Evolutionary conservation across 768 basidiomycete genomes (phyloP).

Genomic region (Podaxis sp.): DNA sequence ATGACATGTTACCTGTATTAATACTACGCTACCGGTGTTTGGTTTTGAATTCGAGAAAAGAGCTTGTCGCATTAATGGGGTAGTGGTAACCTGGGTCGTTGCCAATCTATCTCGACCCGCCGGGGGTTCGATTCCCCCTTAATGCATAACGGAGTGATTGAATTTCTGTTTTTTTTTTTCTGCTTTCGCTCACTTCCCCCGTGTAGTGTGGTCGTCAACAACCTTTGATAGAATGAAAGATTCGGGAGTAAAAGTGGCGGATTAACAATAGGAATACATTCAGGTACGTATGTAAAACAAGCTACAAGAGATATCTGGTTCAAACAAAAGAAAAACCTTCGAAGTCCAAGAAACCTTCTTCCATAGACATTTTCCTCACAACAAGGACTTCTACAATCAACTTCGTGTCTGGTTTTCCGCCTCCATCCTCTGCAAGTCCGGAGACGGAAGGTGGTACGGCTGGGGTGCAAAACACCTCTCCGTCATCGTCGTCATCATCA

Average conservation of each 20-base stretch:
- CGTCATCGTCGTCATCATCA: constrained; percentile 36
- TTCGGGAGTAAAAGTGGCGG: no score
- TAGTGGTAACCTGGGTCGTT: constrained; percentile 23
- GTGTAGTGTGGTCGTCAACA: neutral
- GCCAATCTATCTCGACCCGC: constrained; percentile 57
- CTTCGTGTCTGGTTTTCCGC: neutral
- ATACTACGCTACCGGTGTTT: neutral
- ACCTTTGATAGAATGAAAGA: no score
- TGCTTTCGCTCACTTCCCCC: neutral
- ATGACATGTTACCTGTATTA: neutral
- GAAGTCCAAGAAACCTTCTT: constrained; percentile 79
- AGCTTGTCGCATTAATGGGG: constrained; percentile 15
- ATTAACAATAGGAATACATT: no score
- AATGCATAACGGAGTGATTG: constrained; percentile 26
- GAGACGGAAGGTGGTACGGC: neutral
- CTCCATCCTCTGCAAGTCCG: constrained; percentile 23
- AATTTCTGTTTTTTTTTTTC: neutral
- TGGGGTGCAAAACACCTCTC: constrained; percentile 37
- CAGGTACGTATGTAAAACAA: no score
- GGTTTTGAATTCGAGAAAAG: neutral
- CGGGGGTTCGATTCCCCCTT: constrained; percentile 87
- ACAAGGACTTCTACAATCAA: constrained; percentile 48
- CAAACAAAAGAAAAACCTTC: constrained; percentile 43
- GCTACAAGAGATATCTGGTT: neutral
- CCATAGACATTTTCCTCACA: constrained; percentile 70